Conservation (phyloP, 352 stramenopile species). For the Pythium rishiriense region DNA sequence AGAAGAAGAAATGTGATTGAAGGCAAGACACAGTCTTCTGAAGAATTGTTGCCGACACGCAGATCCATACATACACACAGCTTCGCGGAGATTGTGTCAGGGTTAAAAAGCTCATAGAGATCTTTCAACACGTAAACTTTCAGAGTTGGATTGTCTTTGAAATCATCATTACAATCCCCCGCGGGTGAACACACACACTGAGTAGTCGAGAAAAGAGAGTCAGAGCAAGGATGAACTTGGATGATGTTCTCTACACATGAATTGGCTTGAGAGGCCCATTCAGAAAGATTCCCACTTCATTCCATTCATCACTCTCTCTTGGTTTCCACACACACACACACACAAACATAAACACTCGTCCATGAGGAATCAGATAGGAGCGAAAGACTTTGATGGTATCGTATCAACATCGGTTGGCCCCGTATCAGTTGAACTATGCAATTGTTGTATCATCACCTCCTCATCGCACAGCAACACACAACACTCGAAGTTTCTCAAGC, state of each 20-base stretch:
- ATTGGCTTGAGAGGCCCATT: slow-evolving; percentile 33
- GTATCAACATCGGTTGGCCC: slow-evolving; percentile 59
- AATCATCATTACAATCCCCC: slow-evolving; percentile 64
- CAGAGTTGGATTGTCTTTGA: slow-evolving; percentile 85
- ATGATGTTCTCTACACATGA: slow-evolving; percentile 53
- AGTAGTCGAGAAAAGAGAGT: slow-evolving; percentile 35
- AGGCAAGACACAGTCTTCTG: slow-evolving; percentile 30
- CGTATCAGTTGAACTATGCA: slow-evolving; percentile 86
- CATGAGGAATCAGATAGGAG: slow-evolving; percentile 82
- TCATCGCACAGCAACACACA: no score
- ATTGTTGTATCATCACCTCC: slow-evolving; percentile 63
- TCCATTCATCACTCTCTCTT: slow-evolving; percentile 72
- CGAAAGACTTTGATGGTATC: slow-evolving; percentile 78
- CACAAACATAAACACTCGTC: slow-evolving; percentile 15
- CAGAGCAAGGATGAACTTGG: slow-evolving; percentile 77
- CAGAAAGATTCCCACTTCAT: slow-evolving; percentile 85
- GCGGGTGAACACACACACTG: not conserved
- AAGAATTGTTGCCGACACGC: slow-evolving; percentile 36
- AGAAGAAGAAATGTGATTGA: slow-evolving; percentile 38
- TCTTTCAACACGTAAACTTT: slow-evolving; percentile 73
- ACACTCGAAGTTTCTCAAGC: slow-evolving; percentile 36
- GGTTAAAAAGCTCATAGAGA: slow-evolving; percentile 84
- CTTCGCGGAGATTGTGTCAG: slow-evolving; percentile 55
- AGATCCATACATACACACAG: slow-evolving; percentile 20
- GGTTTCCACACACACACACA: no score